phyloP scores from a whole-genome alignment of 2,329 filamentous ascomycete species.

The Colletotrichum brevisporum region DNA sequence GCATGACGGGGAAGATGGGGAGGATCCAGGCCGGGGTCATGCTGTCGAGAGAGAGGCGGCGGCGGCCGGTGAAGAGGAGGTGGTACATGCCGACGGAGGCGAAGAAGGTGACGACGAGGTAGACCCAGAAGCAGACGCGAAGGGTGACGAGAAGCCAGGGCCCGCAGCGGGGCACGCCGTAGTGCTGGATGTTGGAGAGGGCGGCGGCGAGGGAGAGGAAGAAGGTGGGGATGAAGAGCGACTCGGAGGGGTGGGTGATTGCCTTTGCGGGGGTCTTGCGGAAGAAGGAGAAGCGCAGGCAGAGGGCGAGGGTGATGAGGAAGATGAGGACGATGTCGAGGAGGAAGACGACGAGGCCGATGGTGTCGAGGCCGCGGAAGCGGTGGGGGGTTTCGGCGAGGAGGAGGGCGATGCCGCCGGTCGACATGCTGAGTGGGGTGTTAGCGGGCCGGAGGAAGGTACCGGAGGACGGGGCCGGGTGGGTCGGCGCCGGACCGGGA shows the following conservation, averaged over 20 bases:
- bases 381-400: constrained; percentile 65
- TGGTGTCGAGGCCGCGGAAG: constrained; percentile 67
- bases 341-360: constrained; percentile 70
- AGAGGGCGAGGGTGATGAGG: constrained; percentile 61
- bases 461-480: not conserved
- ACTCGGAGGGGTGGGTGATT: constrained; percentile 67
- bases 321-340: constrained; percentile 69
- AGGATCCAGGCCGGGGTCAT: constrained; percentile 76
- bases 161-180: constrained; percentile 63
- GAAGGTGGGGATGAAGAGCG: constrained; percentile 73
- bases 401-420: constrained; percentile 66
- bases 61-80: constrained; percentile 66
- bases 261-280: constrained; percentile 60
- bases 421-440: constrained; percentile 41
- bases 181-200: constrained; percentile 65
- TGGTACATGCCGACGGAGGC: constrained; percentile 71
- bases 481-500: not conserved
- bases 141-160: constrained; percentile 66
- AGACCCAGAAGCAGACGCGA: constrained; percentile 73
- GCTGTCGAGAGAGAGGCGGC: constrained; percentile 57
- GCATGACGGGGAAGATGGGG: constrained; percentile 75
- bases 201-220: constrained; percentile 74
- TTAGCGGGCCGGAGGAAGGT: not conserved
- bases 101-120: constrained; percentile 66
- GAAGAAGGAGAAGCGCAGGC: constrained; percentile 61